These are phyloP conservation scores for Musa troglodytarum DNA, from an alignment of 176 grass and related monocot species.

Conservation along the genomic window DNA sequence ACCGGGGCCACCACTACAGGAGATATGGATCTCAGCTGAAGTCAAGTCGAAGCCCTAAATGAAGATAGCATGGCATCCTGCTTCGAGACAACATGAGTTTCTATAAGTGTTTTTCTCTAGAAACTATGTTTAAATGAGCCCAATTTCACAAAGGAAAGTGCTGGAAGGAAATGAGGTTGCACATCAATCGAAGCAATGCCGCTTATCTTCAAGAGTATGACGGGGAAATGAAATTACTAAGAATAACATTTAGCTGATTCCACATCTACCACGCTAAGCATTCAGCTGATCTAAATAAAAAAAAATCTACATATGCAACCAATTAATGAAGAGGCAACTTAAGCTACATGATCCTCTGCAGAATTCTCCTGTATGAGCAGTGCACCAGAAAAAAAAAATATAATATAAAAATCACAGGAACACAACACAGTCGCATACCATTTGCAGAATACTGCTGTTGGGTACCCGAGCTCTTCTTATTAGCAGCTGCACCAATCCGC, in stretches of 20 bases:
- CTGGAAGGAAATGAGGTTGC: conserved; percentile 26
- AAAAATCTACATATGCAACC: neutral
- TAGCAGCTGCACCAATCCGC: conserved; percentile 82
- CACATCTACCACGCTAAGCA: conserved; percentile 8
- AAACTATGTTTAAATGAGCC: conserved; percentile 53
- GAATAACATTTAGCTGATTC: conserved; percentile 11
- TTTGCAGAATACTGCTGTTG: conserved; percentile 26
- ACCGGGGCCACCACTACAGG: conserved; percentile 52
- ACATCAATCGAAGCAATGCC: conserved; percentile 26
- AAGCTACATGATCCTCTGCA: neutral
- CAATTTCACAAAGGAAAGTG: conserved; percentile 44
- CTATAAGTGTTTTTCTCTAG: conserved; percentile 59
- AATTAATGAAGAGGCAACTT: neutral
- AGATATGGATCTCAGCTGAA: conserved; percentile 81
- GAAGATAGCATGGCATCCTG: conserved; percentile 81
- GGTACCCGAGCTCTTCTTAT: conserved; percentile 55
- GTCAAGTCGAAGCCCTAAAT: conserved; percentile 56
- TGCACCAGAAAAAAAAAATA: neutral
- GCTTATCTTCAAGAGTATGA: conserved; percentile 32
- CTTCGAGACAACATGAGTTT: conserved; percentile 87
- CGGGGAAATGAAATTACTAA: conserved; percentile 30
- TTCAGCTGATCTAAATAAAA: neutral
- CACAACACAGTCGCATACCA: conserved; percentile 27
- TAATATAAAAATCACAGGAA: conserved; percentile 1
- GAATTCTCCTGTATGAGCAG: neutral